A percentile compares a stretch with the other conserved stretches of the same genome.
phyloP scores from a whole-genome alignment of 2,329 filamentous ascomycete species.

The Alternaria alternata region DNA sequence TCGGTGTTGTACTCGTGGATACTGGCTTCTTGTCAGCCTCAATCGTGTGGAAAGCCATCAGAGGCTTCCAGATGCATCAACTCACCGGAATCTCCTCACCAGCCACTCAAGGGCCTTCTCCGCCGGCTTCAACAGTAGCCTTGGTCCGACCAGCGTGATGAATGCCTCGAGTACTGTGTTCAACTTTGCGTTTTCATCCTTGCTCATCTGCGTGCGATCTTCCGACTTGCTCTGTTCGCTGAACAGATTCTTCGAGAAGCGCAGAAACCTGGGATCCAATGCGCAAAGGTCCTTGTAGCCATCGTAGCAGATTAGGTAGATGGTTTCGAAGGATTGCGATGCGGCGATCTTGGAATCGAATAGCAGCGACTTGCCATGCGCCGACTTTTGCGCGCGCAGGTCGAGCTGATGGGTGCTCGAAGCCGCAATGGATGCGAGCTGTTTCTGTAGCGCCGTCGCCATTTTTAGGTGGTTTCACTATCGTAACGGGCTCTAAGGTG shows the following conservation, averaged over 20 bases:
- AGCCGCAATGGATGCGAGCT: constrained; percentile 90
- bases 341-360: constrained; percentile 87
- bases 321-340: constrained; percentile 86
- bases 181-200: constrained; percentile 81
- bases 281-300: constrained; percentile 92
- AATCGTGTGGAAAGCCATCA: not conserved
- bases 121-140: constrained; percentile 83
- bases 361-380: constrained; percentile 93
- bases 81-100: constrained; percentile 75
- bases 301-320: constrained; percentile 86
- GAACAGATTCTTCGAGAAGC: constrained; percentile 82
- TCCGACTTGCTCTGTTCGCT: constrained; percentile 91
- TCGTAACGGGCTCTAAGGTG: not conserved
- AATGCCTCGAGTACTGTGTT: constrained; percentile 82
- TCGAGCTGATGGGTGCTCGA: constrained; percentile 91
- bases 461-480: constrained; percentile 56
- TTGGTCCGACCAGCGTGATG: constrained; percentile 77
- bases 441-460: constrained; percentile 84
- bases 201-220: constrained; percentile 85
- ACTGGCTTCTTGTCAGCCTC: constrained; percentile 43
- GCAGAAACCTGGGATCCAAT: constrained; percentile 79
- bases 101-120: constrained; percentile 96
- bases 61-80: not conserved
- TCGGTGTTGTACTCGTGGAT: constrained; percentile 91
- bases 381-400: constrained; percentile 88